Evolutionary conservation across 139 green algal genomes (phyloP), one percentile per base, ranked within the genome.

Genomic region (Micractinium conductrix): DNA sequence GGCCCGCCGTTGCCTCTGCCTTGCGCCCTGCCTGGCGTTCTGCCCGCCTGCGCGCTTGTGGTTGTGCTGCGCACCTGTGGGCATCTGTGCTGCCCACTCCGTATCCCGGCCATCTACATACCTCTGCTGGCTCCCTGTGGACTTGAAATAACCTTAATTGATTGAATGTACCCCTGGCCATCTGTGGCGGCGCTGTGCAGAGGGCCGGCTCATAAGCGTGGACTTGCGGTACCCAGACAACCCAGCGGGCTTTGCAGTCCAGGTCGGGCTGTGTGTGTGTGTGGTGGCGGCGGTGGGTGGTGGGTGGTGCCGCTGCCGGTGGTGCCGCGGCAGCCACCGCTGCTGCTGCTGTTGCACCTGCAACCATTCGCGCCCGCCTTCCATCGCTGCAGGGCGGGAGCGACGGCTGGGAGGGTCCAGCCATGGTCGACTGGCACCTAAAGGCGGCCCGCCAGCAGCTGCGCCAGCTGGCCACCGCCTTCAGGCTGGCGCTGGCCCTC

Each of bases 161-260:
- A 58, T 58, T 58, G 48, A 58, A 10, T 16, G 10, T 58, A 24
- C 16, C 16, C 10, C 48, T 58, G 48, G 16, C 53, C 53, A 62
- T 21, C 53, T 62, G 53, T 22, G 8, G 7, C 6, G 5, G 8
- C 53, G 10, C 48, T 19, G 1, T 48, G 67, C 65, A 84, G 79
- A 84, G 44, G 79, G 67, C 19, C 58, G 21, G 45, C 83, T 91
- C 70, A 67, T 93, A 8, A 44, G 38, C 19, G 86, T 88, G 21
- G 72, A 89, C 45, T 30, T 87, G 38, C 35, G 90, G 37, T 72
- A 67, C 81, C 81, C 81, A 4, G 30, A 63, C 10, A 50, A 65
- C 22, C 72, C 71, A 0, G 19, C n/a, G 17, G 42, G 33, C 43
- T 74, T 44, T 33, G 42, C 75, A 33, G 68, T 43, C 26, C 55